Base-by-base conservation (phyloP, 768 basidiomycete species). In the Lactarius indigo region DNA sequence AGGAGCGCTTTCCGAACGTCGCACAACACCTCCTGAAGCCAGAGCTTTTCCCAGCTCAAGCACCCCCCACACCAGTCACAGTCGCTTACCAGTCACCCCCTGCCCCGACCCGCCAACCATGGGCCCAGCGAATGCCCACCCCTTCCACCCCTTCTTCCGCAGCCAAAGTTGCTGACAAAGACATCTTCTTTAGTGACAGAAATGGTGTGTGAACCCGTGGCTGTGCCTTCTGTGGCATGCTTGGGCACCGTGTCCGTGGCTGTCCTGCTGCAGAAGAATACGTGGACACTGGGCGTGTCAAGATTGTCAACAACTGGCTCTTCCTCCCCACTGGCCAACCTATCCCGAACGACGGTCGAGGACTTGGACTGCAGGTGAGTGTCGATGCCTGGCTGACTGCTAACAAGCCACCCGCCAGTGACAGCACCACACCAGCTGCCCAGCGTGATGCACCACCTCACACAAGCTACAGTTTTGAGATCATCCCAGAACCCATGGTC, bases 141-240 rank as follows among this genome's bases (percentile, higher is more conserved):
- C 6, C 15, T 33, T 8, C n/a, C 31, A 3, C 26, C 0, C 35
- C 39, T 15, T 1, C 58, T 12, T 5, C 31, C 30, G 20, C 31
- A 5, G 0, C 10, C 1, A 1, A 30, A 1, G 12, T 13, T 0
- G 3, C 18, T 31, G 20, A 20, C 7, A 2, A 23, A 13, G 42
- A 44, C 8, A 7, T 9, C 2, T 44, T 44, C 20, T 44, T 44
- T n/a, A 20, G 20, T 2, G 42, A 44, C 18, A 44, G 7, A 20
- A 44, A 44, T 3, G 2, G 42, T 7, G 20, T 8, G 2, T 8
- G 42, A 9, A 9, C 42, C 20, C 20, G 42, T 5, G 56, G 41
- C 6, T 64, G 63, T 23, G 30, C 47, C 17, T 65, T 65, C 58
- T 65, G 64, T 3, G 9, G 13, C 0, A 33, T 39, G 23, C 26